phyloP scores from a whole-genome alignment of 345 rosid species.

The Erysimum cheiranthoides region DNA sequence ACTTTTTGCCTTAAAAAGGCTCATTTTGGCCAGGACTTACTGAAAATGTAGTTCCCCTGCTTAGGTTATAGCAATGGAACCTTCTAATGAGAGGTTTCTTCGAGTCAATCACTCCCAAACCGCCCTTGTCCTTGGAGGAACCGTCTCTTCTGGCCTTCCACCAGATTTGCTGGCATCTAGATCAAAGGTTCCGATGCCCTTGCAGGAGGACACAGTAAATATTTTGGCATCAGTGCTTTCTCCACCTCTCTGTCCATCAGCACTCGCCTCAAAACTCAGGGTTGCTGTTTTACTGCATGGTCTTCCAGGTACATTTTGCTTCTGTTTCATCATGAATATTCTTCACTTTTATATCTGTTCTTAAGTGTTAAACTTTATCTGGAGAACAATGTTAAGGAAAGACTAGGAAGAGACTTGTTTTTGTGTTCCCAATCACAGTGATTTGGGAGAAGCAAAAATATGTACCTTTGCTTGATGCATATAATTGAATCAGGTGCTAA shows the following conservation, averaged over 20 bases:
- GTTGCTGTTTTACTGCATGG: slow-evolving; percentile 88
- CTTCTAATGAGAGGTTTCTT: slow-evolving; percentile 76
- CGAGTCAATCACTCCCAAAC: slow-evolving; percentile 76
- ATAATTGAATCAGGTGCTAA: slow-evolving; percentile 7
- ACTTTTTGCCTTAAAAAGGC: background rate
- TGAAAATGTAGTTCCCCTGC: slow-evolving; percentile 38
- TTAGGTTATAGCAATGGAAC: slow-evolving; percentile 94
- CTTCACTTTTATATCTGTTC: background rate
- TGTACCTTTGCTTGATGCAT: slow-evolving; percentile 5
- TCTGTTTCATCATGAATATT: slow-evolving; percentile 26
- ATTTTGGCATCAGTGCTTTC: slow-evolving; percentile 76
- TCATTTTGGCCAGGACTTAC: slow-evolving; percentile 33
- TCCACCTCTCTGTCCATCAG: slow-evolving; percentile 84
- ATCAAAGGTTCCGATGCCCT: slow-evolving; percentile 58
- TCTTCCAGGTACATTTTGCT: slow-evolving; percentile 57
- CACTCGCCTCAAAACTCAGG: slow-evolving; percentile 82
- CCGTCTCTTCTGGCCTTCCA: slow-evolving; percentile 76
- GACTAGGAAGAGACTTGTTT: slow-evolving; percentile 20
- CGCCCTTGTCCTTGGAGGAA: slow-evolving; percentile 95
- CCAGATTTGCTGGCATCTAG: slow-evolving; percentile 66
- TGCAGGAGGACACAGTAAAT: slow-evolving; percentile 71
- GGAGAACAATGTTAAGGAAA: background rate
- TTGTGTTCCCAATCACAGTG: background rate
- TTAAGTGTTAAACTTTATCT: background rate
- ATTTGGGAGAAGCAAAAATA: background rate